These are phyloP conservation scores for Dothiorella sarmentorum DNA, from an alignment of 2,329 filamentous ascomycete genomes.

Conservation along the genomic window DNA sequence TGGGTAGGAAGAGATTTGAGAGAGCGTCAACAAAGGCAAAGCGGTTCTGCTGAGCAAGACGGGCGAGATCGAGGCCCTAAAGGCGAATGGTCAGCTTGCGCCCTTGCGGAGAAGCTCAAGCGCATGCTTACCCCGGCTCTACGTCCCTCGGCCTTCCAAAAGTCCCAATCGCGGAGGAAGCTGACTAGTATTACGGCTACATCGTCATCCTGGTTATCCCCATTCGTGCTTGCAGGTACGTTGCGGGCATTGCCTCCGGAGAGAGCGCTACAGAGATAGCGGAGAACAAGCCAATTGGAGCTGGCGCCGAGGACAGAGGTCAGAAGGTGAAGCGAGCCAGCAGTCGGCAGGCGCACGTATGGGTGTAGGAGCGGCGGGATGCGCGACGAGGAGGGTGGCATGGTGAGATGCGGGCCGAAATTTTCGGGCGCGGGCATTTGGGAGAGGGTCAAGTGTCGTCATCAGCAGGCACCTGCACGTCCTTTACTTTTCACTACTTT, in stretches of 20 bases:
- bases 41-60: slow-evolving; percentile 53
- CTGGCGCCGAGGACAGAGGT: slow-evolving; percentile 59
- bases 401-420: slow-evolving; percentile 19
- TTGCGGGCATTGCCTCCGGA: slow-evolving; percentile 23
- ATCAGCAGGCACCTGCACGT: neutral
- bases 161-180: slow-evolving; percentile 73
- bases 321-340: slow-evolving; percentile 61
- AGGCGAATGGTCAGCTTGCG: neutral
- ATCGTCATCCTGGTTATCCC: slow-evolving; percentile 28
- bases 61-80: slow-evolving; percentile 68
- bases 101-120: neutral
- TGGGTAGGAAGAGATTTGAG: slow-evolving; percentile 51
- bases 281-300: slow-evolving; percentile 55
- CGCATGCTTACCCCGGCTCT: slow-evolving; percentile 56
- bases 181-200: slow-evolving; percentile 68
- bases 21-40: slow-evolving; percentile 77
- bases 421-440: slow-evolving; percentile 8
- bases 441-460: neutral
- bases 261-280: slow-evolving; percentile 50
- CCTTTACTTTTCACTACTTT: too few species aligned
- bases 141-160: slow-evolving; percentile 71
- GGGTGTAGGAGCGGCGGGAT: slow-evolving; percentile 63
- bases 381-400: slow-evolving; percentile 40
- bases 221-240: slow-evolving; percentile 15
- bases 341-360: slow-evolving; percentile 52